Base-by-base conservation (phyloP, 257 asterid genomes). In the Osmanthus fragrans region DNA sequence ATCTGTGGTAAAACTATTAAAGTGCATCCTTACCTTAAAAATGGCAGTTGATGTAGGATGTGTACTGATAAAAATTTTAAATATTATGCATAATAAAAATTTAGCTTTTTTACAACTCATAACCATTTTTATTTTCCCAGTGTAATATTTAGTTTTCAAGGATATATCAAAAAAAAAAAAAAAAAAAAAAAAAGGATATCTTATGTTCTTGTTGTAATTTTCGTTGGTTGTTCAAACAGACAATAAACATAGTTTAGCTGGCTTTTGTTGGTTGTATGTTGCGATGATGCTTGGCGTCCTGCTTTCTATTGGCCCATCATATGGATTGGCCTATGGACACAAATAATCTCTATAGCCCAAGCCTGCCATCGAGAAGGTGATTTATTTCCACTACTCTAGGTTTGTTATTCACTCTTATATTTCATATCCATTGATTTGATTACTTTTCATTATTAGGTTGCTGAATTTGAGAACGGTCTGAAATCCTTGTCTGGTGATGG, bases 301-400 rank as follows among this genome's bases (percentile, higher is more conserved):
- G n/a, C n/a, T n/a, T n/a, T n/a, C n/a, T n/a, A n/a, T n/a, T n/a
- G n/a, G n/a, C n/a, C n/a, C n/a, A n/a, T n/a, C n/a, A n/a, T n/a
- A n/a, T n/a, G n/a, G n/a, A n/a, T n/a, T n/a, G n/a, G n/a, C n/a
- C 92, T 95, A 11, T 95, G 99, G 98, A n/a, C 97, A 95, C 83
- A 95, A 95, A 45, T 93, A n/a, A 95, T 84, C 98, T 93, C 78
- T 93, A 95, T 78, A 93, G 99, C 72, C 98, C 99, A 7, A 84
- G 80, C 89, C 93, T 97, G n/a, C n/a, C 82, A 85, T 86, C 4
- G 85, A 90, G 83, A 91, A 93, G 97, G 99, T 94, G 47, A 67
- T 77, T 47, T n/a, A n/a, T n/a, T 37, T 72, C 25, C 0, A 12
- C 21, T 9, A 66, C 39, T 51, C 51, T 9, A 3, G n/a, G 30